Base-by-base conservation (phyloP, 2,329 filamentous ascomycete species). In the Teratosphaeria viscida region DNA sequence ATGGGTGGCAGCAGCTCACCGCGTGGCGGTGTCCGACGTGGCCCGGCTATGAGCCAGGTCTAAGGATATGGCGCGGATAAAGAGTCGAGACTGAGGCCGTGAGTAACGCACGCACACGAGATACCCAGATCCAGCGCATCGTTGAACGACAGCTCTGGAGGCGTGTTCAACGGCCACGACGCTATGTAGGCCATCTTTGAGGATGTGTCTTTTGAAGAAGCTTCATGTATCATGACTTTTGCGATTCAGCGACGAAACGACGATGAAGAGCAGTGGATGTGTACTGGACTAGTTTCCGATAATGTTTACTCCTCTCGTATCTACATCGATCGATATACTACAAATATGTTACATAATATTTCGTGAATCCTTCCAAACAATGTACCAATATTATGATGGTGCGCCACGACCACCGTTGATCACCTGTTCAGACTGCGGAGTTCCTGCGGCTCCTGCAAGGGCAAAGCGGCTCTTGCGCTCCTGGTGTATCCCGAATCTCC, bases 31-130 rank as follows among this genome's bases (percentile, higher is more conserved):
- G 73, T 78, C 60, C 74, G 78, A 49, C 75, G 75, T 14, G 75
- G 78, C 54, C 76, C 76, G 64, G 74, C 77, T 59, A 83, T 83
- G 81, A 80, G 79, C 72, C 79, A 82, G 71, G 81, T 83, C 62
- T 83, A 81, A 72, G 43, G 10, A 27, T 7, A 23, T 7, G 3
- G 26, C 26, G 53, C 27, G 26, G 12, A 32, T 32, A 23, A 55
- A 14, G 11, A 14, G 5, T 55, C 14, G 19, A 32, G 2, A 32
- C 7, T 32, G 29, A 29, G 19, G 19, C 12, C 16, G 53, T 32
- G 16, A 5, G 43, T 3, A 49, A 23, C 43, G 19, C 43, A 49
- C 19, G 43, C 43, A 23, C 1, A 49, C 19, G 19, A 19, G 43
- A 49, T 49, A 49, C 43, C 43, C 43, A 49, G 8, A 23, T 19